Evolutionary conservation across 805 yeast genomes (phyloP), one percentile per base, ranked within the genome.

Genomic region (Metschnikowia corniflorae): DNA sequence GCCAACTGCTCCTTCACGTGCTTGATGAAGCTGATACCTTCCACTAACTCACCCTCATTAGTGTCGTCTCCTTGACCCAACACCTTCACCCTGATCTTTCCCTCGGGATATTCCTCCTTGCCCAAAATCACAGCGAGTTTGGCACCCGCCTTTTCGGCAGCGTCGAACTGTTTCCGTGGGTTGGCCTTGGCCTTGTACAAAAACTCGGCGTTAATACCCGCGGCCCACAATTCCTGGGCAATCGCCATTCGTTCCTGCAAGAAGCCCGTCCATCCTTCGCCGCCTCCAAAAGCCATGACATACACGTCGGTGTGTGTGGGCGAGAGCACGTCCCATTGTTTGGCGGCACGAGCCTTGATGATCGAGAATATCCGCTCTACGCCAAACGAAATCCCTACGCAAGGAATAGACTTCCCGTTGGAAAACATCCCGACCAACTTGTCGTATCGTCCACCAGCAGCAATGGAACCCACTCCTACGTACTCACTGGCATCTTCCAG

Each of bases 371-470:
- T 65, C 61, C 98, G 80, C 68, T 93, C 98, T 37, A 93, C 91
- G 55, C 98, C 98, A 54, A 93, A 93, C 2, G 98, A 93, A 37
- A 91, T 71, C 61, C 98, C 98, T 38, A 93, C 95, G 70, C 98
- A 93, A 18, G 98, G 98, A 55, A 93, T 88, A 16, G 89, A 82
- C 64, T 86, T 86, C 50, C 93, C 88, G 49, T 80, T 81, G 28
- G 94, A 80, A 60, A 93, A 93, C 98, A 93, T 93, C 50, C 96
- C 96, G 25, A 93, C 97, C 43, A 93, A 76, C 54, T 84, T 83
- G 63, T 93, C 98, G 63, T 93, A 93, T 63, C 98, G 86, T 47
- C 98, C 98, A 67, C 98, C 98, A 33, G 96, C 98, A 34, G 96
- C 96, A 55, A 93, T 88, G 5, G 98, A 93, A 23, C 98, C 98